Conservation (phyloP, 1,284 basidiomycete genomes). For the Puccinia horiana region DNA sequence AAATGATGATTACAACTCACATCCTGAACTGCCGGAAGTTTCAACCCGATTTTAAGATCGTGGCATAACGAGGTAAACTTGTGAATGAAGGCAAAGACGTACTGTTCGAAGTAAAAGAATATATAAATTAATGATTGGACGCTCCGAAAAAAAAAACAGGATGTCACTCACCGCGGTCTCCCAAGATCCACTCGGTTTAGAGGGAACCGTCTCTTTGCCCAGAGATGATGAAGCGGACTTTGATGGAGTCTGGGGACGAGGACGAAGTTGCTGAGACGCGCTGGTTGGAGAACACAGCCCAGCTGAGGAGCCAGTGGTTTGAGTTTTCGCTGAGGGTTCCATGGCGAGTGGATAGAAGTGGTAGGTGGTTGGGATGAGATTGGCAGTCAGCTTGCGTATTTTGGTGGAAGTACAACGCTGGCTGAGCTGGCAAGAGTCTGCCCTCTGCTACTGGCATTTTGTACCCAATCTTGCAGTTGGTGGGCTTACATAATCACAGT, state of each 20-base stretch:
- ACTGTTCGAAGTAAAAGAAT: neutral
- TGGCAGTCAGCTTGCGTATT: neutral
- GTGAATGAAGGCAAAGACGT: slow-evolving; percentile 45
- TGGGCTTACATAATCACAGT: slow-evolving; percentile 12
- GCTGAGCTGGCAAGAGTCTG: neutral
- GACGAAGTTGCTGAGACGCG: neutral
- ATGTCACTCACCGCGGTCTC: slow-evolving; percentile 43
- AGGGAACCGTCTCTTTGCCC: neutral
- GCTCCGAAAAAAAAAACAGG: neutral
- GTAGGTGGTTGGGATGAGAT: neutral
- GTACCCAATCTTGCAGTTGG: neutral
- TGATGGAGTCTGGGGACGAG: neutral
- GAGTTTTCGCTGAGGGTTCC: slow-evolving; percentile 2
- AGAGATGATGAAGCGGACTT: slow-evolving; percentile 2
- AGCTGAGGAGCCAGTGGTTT: slow-evolving; percentile 9
- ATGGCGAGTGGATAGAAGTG: neutral
- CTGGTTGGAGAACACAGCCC: neutral
- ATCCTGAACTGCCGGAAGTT: slow-evolving; percentile 23
- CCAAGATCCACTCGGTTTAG: slow-evolving; percentile 40
- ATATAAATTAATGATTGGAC: neutral
- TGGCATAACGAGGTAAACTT: slow-evolving; percentile 45
- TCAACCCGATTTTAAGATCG: slow-evolving; percentile 39
- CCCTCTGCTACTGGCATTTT: neutral
- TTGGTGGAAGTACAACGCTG: neutral
- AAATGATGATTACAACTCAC: slow-evolving; percentile 20